Evolutionary conservation across 331 rosid species (phyloP), one percentile per base, ranked within the genome.

Genomic region (Stylosanthes scabra): DNA sequence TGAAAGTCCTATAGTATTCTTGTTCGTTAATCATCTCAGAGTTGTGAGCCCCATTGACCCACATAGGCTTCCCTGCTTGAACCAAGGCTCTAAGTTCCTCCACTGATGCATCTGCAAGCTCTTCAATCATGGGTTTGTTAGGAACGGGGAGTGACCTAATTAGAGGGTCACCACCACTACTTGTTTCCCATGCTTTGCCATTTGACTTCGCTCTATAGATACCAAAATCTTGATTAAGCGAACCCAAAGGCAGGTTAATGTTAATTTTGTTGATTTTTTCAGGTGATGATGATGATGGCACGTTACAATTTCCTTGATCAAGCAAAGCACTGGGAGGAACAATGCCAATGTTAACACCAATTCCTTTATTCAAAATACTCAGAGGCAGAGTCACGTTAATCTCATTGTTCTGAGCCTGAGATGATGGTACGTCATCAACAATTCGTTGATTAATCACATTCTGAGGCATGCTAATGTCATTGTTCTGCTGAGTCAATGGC

Each of bases 101-200:
- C 93, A 89, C 80, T 2, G 93, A 93, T 1, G 83, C 86, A 8
- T 73, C 83, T 1, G 89, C 93, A 4, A 92, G 82, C 75, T 88
- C 90, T 9, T 83, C 74, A 6, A 89, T 85, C 54, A 70, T 71
- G 3, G 79, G 77, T 59, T 83, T 92, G 31, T 92, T 88, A 1
- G 84, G 77, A 11, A 85, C 70, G 55, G 89, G 44, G 59, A 85
- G 66, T 11, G 89, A 71, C 59, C 83, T 69, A 42, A 31, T 31
- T 31, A 80, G 63, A 59, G 72, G 80, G 45, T 85, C 89, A 1
- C 66, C 29, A 61, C 10, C 58, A 63, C 88, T 90, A 40, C 83
- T 75, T 86, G 85, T 88, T 75, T 88, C 91, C 8, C 90, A 87
- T 1, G 83, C 79, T 42, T 72, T 74, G 41, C 75, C 84, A 5